A percentile compares a stretch with the other conserved stretches of the same genome.
These are phyloP conservation scores for Eimeria necatrix DNA, from an alignment of 169 alveolate species.

Conservation along the genomic window DNA sequence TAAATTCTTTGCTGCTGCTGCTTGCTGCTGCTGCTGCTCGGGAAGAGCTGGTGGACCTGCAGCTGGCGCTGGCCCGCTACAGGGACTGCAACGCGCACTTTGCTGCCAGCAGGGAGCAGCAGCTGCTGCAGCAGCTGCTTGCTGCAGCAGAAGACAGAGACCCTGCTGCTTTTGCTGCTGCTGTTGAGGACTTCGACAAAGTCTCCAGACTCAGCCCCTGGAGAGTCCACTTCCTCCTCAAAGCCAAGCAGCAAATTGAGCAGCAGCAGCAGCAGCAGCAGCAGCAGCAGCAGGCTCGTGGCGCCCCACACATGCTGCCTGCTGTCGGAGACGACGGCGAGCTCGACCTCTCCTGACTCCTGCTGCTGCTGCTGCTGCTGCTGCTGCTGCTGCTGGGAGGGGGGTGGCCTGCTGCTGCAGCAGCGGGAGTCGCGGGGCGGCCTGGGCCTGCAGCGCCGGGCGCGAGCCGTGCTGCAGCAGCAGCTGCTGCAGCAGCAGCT, in stretches of 20 bases:
- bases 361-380: background rate
- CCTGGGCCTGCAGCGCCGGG: too few relatives aligned
- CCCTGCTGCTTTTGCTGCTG: conserved; percentile 40
- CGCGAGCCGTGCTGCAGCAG: too few relatives aligned
- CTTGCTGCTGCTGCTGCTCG: background rate
- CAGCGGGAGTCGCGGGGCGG: too few relatives aligned
- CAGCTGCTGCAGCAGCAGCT: too few relatives aligned
- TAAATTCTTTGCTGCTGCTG: conserved; percentile 28
- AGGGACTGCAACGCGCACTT: conserved; percentile 48
- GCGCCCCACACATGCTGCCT: background rate
- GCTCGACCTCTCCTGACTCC: conserved; percentile 41
- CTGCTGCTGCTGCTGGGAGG: too few relatives aligned
- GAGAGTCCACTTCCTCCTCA: conserved; percentile 54
- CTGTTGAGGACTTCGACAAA: conserved; percentile 41
- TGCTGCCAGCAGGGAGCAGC: conserved; percentile 59
- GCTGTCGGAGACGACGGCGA: conserved; percentile 51
- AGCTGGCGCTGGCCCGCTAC: conserved; percentile 47
- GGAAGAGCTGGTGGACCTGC: background rate
- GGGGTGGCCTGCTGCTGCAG: too few relatives aligned
- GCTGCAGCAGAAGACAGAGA: conserved; percentile 69
- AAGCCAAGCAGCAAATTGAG: conserved; percentile 45
- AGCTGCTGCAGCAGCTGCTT: conserved; percentile 13
- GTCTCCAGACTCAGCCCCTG: conserved; percentile 52
- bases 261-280: background rate
- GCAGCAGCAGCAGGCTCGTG: too few relatives aligned